Percentiles rank a stretch among this genome's conserved stretches.
Evolutionary conservation across 129 eudicot genomes (phyloP).

Genomic region (Daucus carota): DNA sequence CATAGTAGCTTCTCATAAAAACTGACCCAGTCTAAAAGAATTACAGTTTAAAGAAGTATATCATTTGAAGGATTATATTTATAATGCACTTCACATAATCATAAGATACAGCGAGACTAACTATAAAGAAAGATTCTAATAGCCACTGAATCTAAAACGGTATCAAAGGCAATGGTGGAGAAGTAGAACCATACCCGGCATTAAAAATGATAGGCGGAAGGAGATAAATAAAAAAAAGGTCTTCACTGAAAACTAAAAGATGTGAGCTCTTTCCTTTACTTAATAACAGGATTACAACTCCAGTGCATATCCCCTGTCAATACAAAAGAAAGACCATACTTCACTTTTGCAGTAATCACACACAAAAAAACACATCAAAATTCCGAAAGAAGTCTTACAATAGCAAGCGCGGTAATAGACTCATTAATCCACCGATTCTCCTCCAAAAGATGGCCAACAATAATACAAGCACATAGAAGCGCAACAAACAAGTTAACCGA

Average conservation of each 20-base stretch:
- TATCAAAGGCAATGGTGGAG: not conserved
- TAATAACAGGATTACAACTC: not conserved
- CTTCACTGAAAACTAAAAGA: slow-evolving; percentile 1
- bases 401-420: not conserved
- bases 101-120: not conserved
- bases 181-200: not conserved
- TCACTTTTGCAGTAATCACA: not conserved
- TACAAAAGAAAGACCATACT: not conserved
- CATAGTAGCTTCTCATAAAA: not conserved
- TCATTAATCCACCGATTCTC: slow-evolving; percentile 7
- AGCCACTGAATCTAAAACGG: not conserved
- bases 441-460: not conserved
- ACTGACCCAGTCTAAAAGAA: not conserved
- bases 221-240: slow-evolving; percentile 2
- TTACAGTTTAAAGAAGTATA: not conserved
- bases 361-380: not conserved
- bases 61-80: not conserved
- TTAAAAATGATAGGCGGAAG: slow-evolving; percentile 4
- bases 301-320: slow-evolving; percentile 1
- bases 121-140: not conserved
- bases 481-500: not conserved
- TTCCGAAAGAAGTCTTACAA: not conserved
- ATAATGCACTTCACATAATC: not conserved
- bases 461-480: not conserved
- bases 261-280: not conserved